phyloP scores from a whole-genome alignment of 805 yeast species.

The Danielia oregonensis region DNA sequence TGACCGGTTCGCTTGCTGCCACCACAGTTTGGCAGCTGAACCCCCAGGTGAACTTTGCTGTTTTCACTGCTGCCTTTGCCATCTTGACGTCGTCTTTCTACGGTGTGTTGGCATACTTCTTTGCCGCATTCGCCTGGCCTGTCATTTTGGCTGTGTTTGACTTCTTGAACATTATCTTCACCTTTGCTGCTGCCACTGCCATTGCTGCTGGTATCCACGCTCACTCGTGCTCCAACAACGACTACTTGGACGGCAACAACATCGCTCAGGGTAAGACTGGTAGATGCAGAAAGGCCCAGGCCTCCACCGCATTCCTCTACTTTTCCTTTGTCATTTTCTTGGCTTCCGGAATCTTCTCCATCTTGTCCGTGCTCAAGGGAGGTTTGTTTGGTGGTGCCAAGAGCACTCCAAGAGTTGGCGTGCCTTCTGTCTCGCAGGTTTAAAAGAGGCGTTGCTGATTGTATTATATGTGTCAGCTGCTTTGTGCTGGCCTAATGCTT shows the following conservation, averaged over 20 bases:
- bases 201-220: slow-evolving; percentile 85
- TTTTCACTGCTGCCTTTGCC: slow-evolving; percentile 87
- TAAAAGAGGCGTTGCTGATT: slow-evolving; percentile 37
- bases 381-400: slow-evolving; percentile 40
- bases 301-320: slow-evolving; percentile 76
- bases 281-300: slow-evolving; percentile 96
- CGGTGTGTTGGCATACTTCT: slow-evolving; percentile 72
- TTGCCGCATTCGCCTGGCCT: slow-evolving; percentile 85
- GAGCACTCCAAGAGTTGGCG: slow-evolving; percentile 70
- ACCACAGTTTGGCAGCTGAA: slow-evolving; percentile 46
- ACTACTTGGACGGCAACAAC: slow-evolving; percentile 64
- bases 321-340: slow-evolving; percentile 75
- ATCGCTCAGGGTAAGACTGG: slow-evolving; percentile 71
- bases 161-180: slow-evolving; percentile 84
- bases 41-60: slow-evolving; percentile 84
- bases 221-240: slow-evolving; percentile 76
- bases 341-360: slow-evolving; percentile 56
- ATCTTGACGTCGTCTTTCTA: slow-evolving; percentile 75
- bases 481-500: background rate
- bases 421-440: slow-evolving; percentile 88
- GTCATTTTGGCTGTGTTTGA: slow-evolving; percentile 69
- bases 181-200: slow-evolving; percentile 92
- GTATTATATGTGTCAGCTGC: slow-evolving; percentile 1
- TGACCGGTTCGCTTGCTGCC: slow-evolving; percentile 84
- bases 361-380: slow-evolving; percentile 56